Evolutionary conservation across 495 filamentous ascomycete species (phyloP).

Genomic region (Tuber calosporum): DNA sequence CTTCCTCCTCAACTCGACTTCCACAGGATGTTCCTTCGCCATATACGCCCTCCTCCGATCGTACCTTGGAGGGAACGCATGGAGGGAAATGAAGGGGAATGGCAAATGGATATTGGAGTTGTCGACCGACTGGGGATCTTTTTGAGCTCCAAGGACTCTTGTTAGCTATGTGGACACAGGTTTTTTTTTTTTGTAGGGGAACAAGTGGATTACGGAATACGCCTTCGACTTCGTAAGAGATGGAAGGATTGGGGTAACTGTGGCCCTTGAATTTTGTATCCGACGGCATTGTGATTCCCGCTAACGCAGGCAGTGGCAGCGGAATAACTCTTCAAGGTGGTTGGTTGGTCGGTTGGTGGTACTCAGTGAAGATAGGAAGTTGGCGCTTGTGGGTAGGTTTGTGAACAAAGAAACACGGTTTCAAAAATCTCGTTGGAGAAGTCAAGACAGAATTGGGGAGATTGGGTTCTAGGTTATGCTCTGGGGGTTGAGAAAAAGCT

Average conservation of each 20-base stretch:
- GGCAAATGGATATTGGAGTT: background rate
- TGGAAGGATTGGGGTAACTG: background rate
- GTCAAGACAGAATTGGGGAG: background rate
- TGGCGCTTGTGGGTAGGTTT: constrained; percentile 1
- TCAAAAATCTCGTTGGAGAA: background rate
- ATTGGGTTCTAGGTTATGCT: background rate
- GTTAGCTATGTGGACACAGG: background rate
- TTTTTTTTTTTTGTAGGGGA: background rate
- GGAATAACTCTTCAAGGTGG: background rate
- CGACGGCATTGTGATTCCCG: background rate
- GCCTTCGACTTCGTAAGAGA: constrained; percentile 11
- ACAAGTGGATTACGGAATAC: constrained; percentile 15
- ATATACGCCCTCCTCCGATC: background rate
- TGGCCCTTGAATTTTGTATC: constrained; percentile 11
- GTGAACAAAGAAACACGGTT: constrained; percentile 15
- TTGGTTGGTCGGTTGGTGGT: background rate
- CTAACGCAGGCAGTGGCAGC: background rate
- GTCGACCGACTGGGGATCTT: background rate
- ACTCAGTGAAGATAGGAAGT: background rate
- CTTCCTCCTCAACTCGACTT: background rate
- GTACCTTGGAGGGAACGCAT: background rate
- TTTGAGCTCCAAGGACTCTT: background rate
- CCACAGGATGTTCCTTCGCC: background rate
- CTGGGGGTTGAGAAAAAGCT: background rate
- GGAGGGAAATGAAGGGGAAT: background rate